Base-by-base conservation (phyloP, 106 monocot genomes). In the Dendrobium nobile region DNA sequence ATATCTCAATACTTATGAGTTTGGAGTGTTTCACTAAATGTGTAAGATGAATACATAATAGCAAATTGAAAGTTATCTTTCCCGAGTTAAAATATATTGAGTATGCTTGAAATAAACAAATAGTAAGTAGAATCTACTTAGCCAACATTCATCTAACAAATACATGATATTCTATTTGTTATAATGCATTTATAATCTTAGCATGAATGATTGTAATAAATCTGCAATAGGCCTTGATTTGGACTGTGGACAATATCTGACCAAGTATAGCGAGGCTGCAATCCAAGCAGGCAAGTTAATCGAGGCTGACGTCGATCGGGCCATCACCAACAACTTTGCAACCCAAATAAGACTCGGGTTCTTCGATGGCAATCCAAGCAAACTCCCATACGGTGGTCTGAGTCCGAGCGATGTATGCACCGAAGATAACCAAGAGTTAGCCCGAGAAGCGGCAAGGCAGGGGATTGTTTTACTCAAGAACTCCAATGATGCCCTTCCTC, bases 381-480 rank as follows among this genome's bases (percentile, higher is more conserved):
- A 86, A 54, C 84, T 80, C n/a, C 67, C 92, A 1, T 99, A 85
- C 56, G 95, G 99, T 7, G 43, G n/a, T 4, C 88, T 99, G 41
- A 91, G 95, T 65, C 91, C 93, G 1, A 86, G 82, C 54, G 95
- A 99, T 37, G 95, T 99, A 2, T 99, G 99, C 85, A 91, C 89
- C 0, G 28, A 78, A 22, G 88, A 77, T 15, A 82, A 95, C 84
- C 95, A 95, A 74, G 88, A 95, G 31, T 75, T 99, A 47, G 99
- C 99, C 44, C 90, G 86, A 4, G 95, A 99, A 26, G 95, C 99
- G 11, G 99, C 99, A 0, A 84, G 91, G 0, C 99, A 99, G 45
- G 99, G 99, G 28, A 95, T 93, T 15, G 99, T 99, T 26, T 88
- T 99, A 33, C 92, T 99, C 68, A 99, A 99, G 87, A 99, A 95